A percentile compares a stretch with the other conserved stretches of the same genome.
Evolutionary conservation across 2,329 filamentous ascomycete species (phyloP).

Genomic region (Periconia digitata): DNA sequence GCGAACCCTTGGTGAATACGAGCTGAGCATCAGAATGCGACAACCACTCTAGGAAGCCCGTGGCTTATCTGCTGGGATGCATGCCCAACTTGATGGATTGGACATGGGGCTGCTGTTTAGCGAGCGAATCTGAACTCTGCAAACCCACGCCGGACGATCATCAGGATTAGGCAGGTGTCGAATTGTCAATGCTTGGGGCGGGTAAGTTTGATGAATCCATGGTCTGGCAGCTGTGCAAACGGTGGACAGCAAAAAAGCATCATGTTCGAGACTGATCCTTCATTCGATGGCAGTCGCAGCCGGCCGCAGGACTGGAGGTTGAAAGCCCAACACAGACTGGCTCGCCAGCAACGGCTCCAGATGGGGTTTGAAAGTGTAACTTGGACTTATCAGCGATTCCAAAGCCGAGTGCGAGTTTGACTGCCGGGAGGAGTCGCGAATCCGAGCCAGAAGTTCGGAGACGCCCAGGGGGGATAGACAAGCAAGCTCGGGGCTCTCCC

Average conservation of each 20-base stretch:
- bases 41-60: conserved; percentile 7
- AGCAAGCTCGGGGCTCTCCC: background rate
- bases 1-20: conserved; percentile 5
- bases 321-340: no score
- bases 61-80: conserved; percentile 8
- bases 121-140: conserved; percentile 9
- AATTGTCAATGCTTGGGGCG: conserved; percentile 5
- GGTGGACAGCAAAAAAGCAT: background rate
- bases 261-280: background rate
- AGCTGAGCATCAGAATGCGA: conserved; percentile 10
- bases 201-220: background rate
- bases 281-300: background rate
- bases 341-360: no score
- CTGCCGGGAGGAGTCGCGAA: background rate
- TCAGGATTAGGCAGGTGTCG: conserved; percentile 3
- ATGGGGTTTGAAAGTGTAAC: background rate
- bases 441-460: background rate
- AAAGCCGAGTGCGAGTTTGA: background rate
- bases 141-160: conserved; percentile 9
- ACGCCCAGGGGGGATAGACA: background rate
- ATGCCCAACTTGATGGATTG: conserved; percentile 4
- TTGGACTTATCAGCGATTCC: background rate
- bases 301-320: no score
- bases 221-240: background rate
- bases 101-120: conserved; percentile 5